Base-by-base conservation (phyloP, 495 filamentous ascomycete genomes). In the Penicillium antarcticum region DNA sequence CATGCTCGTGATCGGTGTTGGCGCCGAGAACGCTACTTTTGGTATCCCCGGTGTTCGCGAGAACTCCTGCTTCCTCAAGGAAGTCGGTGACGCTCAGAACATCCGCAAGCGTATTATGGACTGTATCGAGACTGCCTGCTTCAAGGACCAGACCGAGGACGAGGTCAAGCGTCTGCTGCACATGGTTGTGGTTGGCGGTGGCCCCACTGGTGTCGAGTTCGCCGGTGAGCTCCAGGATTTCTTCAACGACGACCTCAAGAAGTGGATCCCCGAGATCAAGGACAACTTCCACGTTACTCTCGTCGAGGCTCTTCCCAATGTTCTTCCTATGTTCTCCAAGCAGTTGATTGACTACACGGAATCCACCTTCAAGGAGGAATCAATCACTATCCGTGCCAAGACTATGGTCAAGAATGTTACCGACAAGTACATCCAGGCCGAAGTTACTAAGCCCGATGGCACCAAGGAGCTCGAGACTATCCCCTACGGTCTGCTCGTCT, bases 91-190 rank as follows among this genome's bases (percentile, higher is more conserved):
- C 69, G 92, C 94, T 31, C 92, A 97, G 70, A 80, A 84, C 57
- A 97, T 99, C 63, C 90, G 94, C 61, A 96, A 90, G 77, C 88
- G 89, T 70, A 95, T 99, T 77, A 97, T 99, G 94, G 95, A 99
- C 77, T 97, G 95, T 66, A 88, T 95, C 54, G 94, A 99, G 76
- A 97, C 91, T 11, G 92, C 94, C 36, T 91, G 87, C 65, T 97
- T 99, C 86, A 97, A 97, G 82, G 92, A 92, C 61, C 95, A 97
- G 74, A 78, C 80, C n/a, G 76, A 77, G 7, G 89, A 95, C 56
- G 94, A 99, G 73, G 75, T 92, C 60, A 86, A 95, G 71, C 91
- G 94, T 52, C 84, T 99, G 49, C 77, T 99, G 65, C 95, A 97
- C 78, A 97, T 97, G 92, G 94, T 97, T 52, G 95, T 99, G 19